Percentiles rank a stretch among this genome's conserved stretches.
These are phyloP conservation scores for Podospora appendiculata DNA, from an alignment of 495 filamentous ascomycete species.

Conservation along the genomic window DNA sequence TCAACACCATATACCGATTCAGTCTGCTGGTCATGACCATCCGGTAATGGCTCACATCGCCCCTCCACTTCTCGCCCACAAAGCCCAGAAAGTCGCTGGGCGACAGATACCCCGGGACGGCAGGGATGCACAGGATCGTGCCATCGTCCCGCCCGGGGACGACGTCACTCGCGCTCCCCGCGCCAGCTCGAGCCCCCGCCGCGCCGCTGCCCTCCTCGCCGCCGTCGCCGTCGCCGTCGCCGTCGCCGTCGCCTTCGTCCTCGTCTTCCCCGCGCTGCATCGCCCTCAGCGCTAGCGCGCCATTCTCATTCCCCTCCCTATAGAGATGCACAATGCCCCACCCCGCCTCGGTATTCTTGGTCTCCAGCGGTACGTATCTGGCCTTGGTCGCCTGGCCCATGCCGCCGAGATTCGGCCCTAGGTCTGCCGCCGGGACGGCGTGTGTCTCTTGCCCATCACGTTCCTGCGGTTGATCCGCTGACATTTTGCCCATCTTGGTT, in stretches of 20 bases:
- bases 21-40: slow-evolving; percentile 85
- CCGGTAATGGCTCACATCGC: slow-evolving; percentile 86
- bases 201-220: not conserved
- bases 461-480: not conserved
- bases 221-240: not conserved
- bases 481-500: slow-evolving; percentile 2
- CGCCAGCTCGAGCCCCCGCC: not conserved
- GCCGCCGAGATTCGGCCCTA: slow-evolving; percentile 37
- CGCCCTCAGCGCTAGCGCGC: slow-evolving; percentile 19
- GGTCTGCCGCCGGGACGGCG: slow-evolving; percentile 30
- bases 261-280: not conserved
- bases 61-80: slow-evolving; percentile 80
- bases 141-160: slow-evolving; percentile 22
- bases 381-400: slow-evolving; percentile 55
- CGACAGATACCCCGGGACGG: slow-evolving; percentile 88
- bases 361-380: slow-evolving; percentile 64
- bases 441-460: not conserved
- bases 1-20: slow-evolving; percentile 93
- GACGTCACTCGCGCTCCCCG: slow-evolving; percentile 5
- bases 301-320: slow-evolving; percentile 63
- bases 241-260: not conserved
- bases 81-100: slow-evolving; percentile 89
- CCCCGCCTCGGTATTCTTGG: slow-evolving; percentile 71
- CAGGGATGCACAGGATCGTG: slow-evolving; percentile 88
- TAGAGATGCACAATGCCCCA: slow-evolving; percentile 95